phyloP scores from a whole-genome alignment of 2,329 filamentous ascomycete species.

The Aspergillus sojae region DNA sequence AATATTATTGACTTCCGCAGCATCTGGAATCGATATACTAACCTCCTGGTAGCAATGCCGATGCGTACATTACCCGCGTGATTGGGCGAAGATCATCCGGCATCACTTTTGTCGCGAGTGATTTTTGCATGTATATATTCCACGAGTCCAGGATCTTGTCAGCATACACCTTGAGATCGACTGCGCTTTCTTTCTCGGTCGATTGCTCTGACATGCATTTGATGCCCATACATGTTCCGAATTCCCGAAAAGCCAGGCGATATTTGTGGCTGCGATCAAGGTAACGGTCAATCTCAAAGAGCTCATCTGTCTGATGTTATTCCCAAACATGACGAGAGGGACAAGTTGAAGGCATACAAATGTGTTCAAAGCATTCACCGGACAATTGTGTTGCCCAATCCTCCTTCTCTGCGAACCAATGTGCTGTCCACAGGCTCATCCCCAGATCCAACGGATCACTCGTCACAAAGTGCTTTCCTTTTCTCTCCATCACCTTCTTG shows the following conservation, averaged over 20 bases:
- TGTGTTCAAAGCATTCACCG: constrained; percentile 37
- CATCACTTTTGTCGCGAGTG: constrained; percentile 33
- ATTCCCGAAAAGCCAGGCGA: constrained; percentile 58
- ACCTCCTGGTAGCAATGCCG: constrained; percentile 60
- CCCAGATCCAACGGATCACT: constrained; percentile 59
- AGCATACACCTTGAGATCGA: constrained; percentile 35
- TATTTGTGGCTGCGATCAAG: constrained; percentile 37
- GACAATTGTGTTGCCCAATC: constrained; percentile 51
- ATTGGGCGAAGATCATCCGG: constrained; percentile 55
- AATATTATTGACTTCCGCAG: neutral
- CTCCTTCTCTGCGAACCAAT: constrained; percentile 53
- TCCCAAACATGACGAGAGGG: neutral
- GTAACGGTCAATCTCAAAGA: constrained; percentile 40
- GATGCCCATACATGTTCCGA: constrained; percentile 56
- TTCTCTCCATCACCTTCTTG: constrained; percentile 49
- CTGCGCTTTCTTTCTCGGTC: constrained; percentile 36
- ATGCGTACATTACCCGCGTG: constrained; percentile 60
- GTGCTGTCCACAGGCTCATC: constrained; percentile 61
- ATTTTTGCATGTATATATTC: constrained; percentile 43
- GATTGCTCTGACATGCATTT: constrained; percentile 41
- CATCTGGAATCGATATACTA: constrained; percentile 29
- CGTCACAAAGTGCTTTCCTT: constrained; percentile 49
- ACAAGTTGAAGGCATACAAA: constrained; percentile 30
- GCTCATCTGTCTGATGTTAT: constrained; percentile 30
- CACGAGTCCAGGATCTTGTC: constrained; percentile 41